These are phyloP conservation scores for Triadica sebifera DNA, from an alignment of 345 rosid genomes.

Conservation along the genomic window DNA sequence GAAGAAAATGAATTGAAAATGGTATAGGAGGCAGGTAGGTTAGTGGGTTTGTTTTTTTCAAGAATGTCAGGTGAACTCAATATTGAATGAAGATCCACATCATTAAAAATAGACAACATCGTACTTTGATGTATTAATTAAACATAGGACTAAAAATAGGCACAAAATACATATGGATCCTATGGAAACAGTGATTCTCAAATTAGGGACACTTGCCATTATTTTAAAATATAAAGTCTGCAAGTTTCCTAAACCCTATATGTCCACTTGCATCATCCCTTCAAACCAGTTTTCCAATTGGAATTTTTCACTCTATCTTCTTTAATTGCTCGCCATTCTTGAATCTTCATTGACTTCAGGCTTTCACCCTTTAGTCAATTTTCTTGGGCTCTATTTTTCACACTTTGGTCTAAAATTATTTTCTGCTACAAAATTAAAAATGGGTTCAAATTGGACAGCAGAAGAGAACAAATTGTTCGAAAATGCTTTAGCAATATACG, in stretches of 20 bases:
- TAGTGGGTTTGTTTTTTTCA: background rate
- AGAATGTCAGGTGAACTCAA: background rate
- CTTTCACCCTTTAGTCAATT: background rate
- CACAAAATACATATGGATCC: too few species aligned
- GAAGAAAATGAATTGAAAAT: background rate
- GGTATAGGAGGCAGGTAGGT: background rate
- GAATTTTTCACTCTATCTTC: background rate
- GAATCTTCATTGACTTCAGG: background rate
- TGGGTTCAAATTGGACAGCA: conserved; percentile 38
- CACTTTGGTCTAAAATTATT: too few species aligned
- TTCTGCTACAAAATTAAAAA: background rate
- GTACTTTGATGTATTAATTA: background rate
- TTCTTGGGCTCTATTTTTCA: background rate
- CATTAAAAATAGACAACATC: background rate
- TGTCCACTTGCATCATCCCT: background rate
- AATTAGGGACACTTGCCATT: background rate
- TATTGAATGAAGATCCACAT: too few species aligned
- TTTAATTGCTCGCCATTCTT: background rate
- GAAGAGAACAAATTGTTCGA: conserved; percentile 50
- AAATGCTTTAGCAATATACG: conserved; percentile 42
- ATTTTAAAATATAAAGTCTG: background rate
- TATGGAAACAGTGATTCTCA: background rate
- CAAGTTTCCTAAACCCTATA: background rate
- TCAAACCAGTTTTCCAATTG: background rate
- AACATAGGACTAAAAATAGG: background rate